Evolutionary conservation across 1,139 yeast genomes (phyloP), one percentile per base, ranked within the genome.

Genomic region (Sugiyamaella sp.): DNA sequence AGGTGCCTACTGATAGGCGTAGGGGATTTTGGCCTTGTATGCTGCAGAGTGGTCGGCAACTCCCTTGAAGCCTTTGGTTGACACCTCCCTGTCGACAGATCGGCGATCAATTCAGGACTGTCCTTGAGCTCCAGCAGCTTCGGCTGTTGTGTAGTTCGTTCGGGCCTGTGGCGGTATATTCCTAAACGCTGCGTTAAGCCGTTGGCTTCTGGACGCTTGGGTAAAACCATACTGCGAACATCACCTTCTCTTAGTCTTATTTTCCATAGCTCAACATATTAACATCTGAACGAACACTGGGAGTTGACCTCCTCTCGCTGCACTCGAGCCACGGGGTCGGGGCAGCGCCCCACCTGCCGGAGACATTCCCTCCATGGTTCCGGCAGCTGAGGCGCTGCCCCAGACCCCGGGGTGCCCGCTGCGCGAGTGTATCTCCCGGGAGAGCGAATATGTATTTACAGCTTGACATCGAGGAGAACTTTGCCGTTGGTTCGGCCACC

Each of bases 181-280:
- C 95, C 95, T 86, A 84, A 77, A 85, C 93, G 80, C 87, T 86
- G 83, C 89, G 89, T 74, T 82, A 70, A 84, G 89, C 78, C 85
- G 74, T 83, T 79, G 89, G 81, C 89, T 77, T 67, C 75, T 86
- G 80, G 80, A 82, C 89, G 87, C 80, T 84, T 84, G 93, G 87
- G 95, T 85, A 84, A 84, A 86, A 86, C 91, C 91, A 85, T 85
- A 89, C 83, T 82, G 91, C 88, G 76, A 68, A 86, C 91, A 85
- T 78, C 56, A 63, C 51, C 44, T 48, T 46, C n/a, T 20, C n/a
- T 43, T 29, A 27, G 38, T 16, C 5, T 24, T 14, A 16, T 21
- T 22, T 10, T 41, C 6, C 19, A 16, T 37, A 37, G 10, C 10
- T 25, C 10, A 10, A 10, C 10, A 25, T 35, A 9, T 35, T 9